phyloP scores from a whole-genome alignment of 192 early-diverging fungal species.

The Coemansia erecta region DNA sequence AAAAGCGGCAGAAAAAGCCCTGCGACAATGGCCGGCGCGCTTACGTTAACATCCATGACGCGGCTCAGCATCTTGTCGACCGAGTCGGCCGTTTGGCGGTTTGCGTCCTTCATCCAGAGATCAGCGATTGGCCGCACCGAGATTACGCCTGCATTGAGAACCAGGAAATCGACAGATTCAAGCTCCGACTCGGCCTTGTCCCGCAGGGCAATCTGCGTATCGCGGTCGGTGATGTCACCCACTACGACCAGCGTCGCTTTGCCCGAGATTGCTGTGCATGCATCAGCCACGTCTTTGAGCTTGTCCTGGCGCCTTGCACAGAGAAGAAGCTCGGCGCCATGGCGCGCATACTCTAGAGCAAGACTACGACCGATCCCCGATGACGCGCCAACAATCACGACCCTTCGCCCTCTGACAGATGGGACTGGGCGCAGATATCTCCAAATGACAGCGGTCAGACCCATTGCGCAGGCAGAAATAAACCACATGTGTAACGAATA shows the following conservation, averaged over 20 bases:
- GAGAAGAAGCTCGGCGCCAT: slow-evolving; percentile 62
- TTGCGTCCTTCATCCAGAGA: slow-evolving; percentile 35
- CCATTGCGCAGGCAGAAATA: not conserved
- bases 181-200: slow-evolving; percentile 18
- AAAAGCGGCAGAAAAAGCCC: slow-evolving; percentile 59
- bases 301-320: slow-evolving; percentile 60
- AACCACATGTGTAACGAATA: not conserved
- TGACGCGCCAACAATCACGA: slow-evolving; percentile 75
- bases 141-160: slow-evolving; percentile 75
- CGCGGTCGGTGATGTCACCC: slow-evolving; percentile 60
- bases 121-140: slow-evolving; percentile 69
- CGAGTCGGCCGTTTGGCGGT: slow-evolving; percentile 18
- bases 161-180: slow-evolving; percentile 61
- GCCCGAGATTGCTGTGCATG: slow-evolving; percentile 34
- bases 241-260: slow-evolving; percentile 28
- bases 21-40: slow-evolving; percentile 56
- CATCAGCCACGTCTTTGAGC: slow-evolving; percentile 51
- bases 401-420: slow-evolving; percentile 33
- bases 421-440: slow-evolving; percentile 19
- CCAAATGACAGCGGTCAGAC: slow-evolving; percentile 10
- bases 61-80: slow-evolving; percentile 35
- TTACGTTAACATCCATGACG: slow-evolving; percentile 61
- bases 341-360: slow-evolving; percentile 65
- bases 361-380: slow-evolving; percentile 72
- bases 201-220: slow-evolving; percentile 51